Evolutionary conservation across 1,139 yeast genomes (phyloP), one percentile per base, ranked within the genome.

Genomic region (Diutina pseudorugosa): DNA sequence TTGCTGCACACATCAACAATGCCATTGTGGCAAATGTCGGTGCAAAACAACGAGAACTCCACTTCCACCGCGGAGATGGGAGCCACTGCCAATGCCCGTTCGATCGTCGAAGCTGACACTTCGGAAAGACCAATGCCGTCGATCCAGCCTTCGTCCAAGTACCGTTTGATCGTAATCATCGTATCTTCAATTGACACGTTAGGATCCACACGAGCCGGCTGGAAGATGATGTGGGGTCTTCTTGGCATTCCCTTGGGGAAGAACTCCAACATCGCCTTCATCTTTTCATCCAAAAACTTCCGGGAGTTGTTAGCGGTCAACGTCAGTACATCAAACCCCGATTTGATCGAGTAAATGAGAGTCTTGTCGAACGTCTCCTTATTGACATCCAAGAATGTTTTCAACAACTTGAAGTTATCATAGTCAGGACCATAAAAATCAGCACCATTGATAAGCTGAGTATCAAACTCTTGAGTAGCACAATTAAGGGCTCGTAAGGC

Each of bases 121-220:
- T 89, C 96, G 52, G 89, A 80, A 51, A 89, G 68, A 0, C 87
- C 82, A 54, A 85, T 75, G 14, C 85, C 89, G 53, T 80, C 82
- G 57, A 87, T 73, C 41, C 66, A 69, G 19, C 89, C 89, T 11
- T 66, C 60, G 52, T 79, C 75, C 33, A 83, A 75, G 56, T 70
- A 75, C 41, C 79, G 79, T 52, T 74, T 69, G 55, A 83, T 69
- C 54, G 73, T 73, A 19, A 70, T 68, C 51, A 83, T 65, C 0
- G 82, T 73, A 40, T 79, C 75, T 30, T 76, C 79, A 51, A 72
- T 65, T 1, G 82, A 75, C 44, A 68, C 72, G 0, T 62, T 67
- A 8, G 67, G 67, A 59, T 85, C 90, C 44, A 85, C 73, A 61
- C 96, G 79, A 3, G 93, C 86, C 50, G 78, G 72, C 64, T 85